A percentile compares a stretch with the other conserved stretches of the same genome.
These are phyloP conservation scores for Sugiyamaella pinicola DNA, from an alignment of 1,139 yeast genomes.

Conservation along the genomic window DNA sequence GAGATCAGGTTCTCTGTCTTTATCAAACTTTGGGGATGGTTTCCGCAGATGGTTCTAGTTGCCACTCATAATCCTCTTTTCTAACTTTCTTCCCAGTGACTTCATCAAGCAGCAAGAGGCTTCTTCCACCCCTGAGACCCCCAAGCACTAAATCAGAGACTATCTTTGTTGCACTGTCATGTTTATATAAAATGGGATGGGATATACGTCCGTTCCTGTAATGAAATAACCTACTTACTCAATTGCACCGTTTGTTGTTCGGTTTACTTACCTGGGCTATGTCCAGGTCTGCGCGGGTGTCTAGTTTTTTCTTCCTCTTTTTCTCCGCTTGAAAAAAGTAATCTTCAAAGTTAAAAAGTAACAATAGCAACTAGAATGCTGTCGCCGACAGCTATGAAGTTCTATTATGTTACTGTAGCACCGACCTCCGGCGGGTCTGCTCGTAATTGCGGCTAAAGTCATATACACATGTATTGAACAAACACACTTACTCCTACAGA, in stretches of 20 bases:
- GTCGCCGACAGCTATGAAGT: too few species aligned
- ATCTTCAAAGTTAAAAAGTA: too few species aligned
- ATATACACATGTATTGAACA: too few species aligned
- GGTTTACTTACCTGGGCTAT: too few species aligned
- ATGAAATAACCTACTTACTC: not conserved
- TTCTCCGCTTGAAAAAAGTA: too few species aligned
- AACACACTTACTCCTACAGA: not conserved
- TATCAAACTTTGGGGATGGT: too few species aligned
- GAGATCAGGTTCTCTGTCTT: not conserved
- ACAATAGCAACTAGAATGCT: too few species aligned
- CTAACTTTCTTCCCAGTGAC: conserved; percentile 35
- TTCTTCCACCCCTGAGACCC: conserved; percentile 9
- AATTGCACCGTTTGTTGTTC: not conserved
- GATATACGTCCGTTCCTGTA: conserved; percentile 1
- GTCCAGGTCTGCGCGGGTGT: too few species aligned
- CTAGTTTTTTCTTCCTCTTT: too few species aligned
- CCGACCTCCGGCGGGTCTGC: too few species aligned
- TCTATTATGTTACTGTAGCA: not conserved
- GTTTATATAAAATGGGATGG: conserved; percentile 4
- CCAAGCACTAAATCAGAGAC: conserved; percentile 12
- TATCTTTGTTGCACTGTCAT: conserved; percentile 5
- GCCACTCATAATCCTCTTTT: not conserved
- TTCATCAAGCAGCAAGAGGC: conserved; percentile 48
- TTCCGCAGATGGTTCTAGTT: too few species aligned
- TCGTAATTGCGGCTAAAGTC: too few species aligned